Evolutionary conservation across 257 asterid genomes (phyloP), one percentile per base, ranked within the genome.

Genomic region (Vinca minor): DNA sequence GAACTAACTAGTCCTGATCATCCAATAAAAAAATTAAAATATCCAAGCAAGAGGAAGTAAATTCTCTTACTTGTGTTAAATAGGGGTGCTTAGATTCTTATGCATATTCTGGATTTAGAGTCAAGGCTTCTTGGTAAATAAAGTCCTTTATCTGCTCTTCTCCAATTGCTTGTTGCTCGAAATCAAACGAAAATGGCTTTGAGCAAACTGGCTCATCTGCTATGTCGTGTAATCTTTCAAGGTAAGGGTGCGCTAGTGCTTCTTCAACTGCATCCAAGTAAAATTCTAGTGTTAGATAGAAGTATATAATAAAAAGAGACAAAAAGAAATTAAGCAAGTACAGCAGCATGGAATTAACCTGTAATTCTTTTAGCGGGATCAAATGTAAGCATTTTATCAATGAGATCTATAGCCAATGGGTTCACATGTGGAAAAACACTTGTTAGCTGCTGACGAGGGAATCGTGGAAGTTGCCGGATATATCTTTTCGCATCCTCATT

Each of bases 91-190:
- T 20, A 17, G n/a, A n/a, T 8, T 41, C 42, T 73, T 68, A 79
- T 50, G 75, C 81, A 49, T 70, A 70, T 12, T 67, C 68, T 1
- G 88, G 95, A 83, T 93, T 93, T 50, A 89, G 63, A 57, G 76
- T 78, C 82, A 85, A 66, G 17, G 97, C 88, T 75, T 93, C 97
- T 56, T 76, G 75, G 82, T 87, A 89, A 38, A 93, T 87, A 97
- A 87, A 75, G 45, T 93, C 96, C 70, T 93, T 93, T 54, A 93
- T 89, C 84, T 93, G 90, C 71, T 93, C 98, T 66, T 87, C 95
- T 15, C 85, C 77, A 50, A 83, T 71, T 63, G 72, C 77, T 70
- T 84, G 91, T 42, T 78, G 76, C 85, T 93, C 98, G 62, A 89
- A 83, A 71, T 89, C 97, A 26, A 83, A 88, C 3, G 87, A 75